Evolutionary conservation across 139 green algal genomes (phyloP).

Genomic region (Desmodesmus armatus): DNA sequence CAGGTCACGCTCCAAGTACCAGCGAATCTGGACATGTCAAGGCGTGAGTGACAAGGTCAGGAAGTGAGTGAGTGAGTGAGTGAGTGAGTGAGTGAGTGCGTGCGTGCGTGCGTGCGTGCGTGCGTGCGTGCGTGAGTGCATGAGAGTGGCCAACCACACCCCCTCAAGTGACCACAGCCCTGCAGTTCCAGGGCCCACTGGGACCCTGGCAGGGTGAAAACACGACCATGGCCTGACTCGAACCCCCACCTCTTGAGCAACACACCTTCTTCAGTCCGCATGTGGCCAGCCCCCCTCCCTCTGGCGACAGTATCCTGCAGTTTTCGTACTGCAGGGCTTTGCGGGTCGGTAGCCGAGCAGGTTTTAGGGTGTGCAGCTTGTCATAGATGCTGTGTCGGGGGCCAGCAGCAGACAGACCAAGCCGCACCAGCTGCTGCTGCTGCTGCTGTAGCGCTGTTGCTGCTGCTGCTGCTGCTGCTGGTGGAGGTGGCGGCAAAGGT

Average conservation of each 20-base stretch:
- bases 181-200: too few species aligned
- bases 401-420: constrained; percentile 8
- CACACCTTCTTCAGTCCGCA: constrained; percentile 25
- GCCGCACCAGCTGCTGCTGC: constrained; percentile 15
- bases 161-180: too few species aligned
- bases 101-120: too few species aligned
- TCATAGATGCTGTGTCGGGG: not conserved
- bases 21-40: not conserved
- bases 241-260: too few species aligned
- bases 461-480: constrained; percentile 19
- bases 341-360: constrained; percentile 2
- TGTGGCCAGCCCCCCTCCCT: not conserved
- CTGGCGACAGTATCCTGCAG: constrained; percentile 21
- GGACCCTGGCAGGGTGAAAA: too few species aligned
- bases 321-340: constrained; percentile 38
- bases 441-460: constrained; percentile 26
- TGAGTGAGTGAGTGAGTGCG: too few species aligned
- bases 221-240: too few species aligned
- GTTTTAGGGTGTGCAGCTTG: constrained; percentile 18
- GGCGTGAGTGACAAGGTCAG: not conserved
- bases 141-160: too few species aligned
- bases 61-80: too few species aligned
- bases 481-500: too few species aligned
- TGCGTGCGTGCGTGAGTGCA: too few species aligned
- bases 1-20: constrained; percentile 16